Conservation (phyloP, 2,329 filamentous ascomycete genomes). For the Hypoxylon sp. region DNA sequence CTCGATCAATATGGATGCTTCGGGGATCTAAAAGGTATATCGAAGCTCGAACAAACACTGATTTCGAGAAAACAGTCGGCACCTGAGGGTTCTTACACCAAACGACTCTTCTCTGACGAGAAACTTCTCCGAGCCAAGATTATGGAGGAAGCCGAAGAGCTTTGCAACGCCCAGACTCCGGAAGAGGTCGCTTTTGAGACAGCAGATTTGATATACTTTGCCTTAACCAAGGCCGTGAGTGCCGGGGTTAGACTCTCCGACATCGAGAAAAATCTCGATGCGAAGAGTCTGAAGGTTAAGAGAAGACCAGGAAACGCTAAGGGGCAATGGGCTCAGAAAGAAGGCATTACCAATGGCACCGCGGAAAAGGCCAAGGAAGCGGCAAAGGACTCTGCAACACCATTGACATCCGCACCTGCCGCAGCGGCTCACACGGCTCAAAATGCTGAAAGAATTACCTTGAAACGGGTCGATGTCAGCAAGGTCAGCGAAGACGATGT, state of each 20-base stretch:
- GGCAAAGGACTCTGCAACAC: conserved; percentile 55
- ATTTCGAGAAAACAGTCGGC: conserved; percentile 85
- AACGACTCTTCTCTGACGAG: conserved; percentile 90
- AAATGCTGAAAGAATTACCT: conserved; percentile 74
- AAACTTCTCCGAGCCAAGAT: conserved; percentile 95
- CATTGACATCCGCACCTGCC: conserved; percentile 56
- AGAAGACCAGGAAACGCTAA: conserved; percentile 94
- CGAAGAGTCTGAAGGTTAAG: conserved; percentile 96
- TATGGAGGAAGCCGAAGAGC: conserved; percentile 96
- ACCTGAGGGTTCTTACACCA: conserved; percentile 92
- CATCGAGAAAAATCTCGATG: conserved; percentile 91
- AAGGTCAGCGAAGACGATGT: conserved; percentile 76
- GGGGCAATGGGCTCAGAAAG: conserved; percentile 89
- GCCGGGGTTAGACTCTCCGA: conserved; percentile 89
- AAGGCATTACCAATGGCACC: conserved; percentile 69
- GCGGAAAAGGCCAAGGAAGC: conserved; percentile 56
- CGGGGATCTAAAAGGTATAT: conserved; percentile 84
- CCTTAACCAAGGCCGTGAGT: conserved; percentile 87
- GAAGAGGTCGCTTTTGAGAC: conserved; percentile 94
- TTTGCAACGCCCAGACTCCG: conserved; percentile 87
- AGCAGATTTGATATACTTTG: conserved; percentile 96
- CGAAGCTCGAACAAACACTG: conserved; percentile 89
- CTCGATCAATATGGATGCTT: conserved; percentile 94
- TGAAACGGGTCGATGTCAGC: conserved; percentile 83
- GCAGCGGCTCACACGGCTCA: conserved; percentile 60